phyloP scores from a whole-genome alignment of 75 land plant species.

The Pinus taeda region DNA sequence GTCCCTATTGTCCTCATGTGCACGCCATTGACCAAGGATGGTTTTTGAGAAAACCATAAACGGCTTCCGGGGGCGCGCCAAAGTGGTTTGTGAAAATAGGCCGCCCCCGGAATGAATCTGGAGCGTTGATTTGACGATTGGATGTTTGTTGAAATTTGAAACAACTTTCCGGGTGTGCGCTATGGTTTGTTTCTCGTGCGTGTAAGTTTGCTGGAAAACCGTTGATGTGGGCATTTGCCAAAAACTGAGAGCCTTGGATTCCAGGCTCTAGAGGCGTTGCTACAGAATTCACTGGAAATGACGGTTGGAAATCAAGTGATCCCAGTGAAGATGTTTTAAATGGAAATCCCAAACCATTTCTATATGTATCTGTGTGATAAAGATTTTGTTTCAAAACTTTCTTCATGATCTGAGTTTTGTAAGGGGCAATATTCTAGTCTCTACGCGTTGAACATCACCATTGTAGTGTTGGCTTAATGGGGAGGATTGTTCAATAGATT shows the following conservation, averaged over 20 bases:
- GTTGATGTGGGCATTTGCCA: background rate
- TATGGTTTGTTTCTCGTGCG: too few species aligned
- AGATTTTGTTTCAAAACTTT: background rate
- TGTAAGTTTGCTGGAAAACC: too few species aligned
- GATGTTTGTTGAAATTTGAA: too few species aligned
- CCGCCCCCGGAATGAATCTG: too few species aligned
- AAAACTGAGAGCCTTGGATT: conserved; percentile 6
- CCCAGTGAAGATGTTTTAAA: background rate
- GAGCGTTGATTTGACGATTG: too few species aligned
- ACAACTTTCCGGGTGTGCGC: too few species aligned
- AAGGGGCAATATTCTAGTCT: background rate
- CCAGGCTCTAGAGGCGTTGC: background rate
- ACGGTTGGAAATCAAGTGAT: background rate
- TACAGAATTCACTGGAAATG: conserved; percentile 7
- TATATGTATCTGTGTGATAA: conserved; percentile 1
- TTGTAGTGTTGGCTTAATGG: background rate
- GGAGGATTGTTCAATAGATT: background rate
- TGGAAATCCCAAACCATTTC: conserved; percentile 6
- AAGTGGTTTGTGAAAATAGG: too few species aligned
- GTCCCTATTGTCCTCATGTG: too few species aligned
- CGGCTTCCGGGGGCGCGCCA: too few species aligned
- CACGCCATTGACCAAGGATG: too few species aligned
- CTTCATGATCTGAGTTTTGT: background rate
- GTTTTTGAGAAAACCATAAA: too few species aligned
- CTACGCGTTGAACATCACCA: background rate